phyloP scores from a whole-genome alignment of 2,329 filamentous ascomycete genomes.

The Ophiostoma tasmaniense region DNA sequence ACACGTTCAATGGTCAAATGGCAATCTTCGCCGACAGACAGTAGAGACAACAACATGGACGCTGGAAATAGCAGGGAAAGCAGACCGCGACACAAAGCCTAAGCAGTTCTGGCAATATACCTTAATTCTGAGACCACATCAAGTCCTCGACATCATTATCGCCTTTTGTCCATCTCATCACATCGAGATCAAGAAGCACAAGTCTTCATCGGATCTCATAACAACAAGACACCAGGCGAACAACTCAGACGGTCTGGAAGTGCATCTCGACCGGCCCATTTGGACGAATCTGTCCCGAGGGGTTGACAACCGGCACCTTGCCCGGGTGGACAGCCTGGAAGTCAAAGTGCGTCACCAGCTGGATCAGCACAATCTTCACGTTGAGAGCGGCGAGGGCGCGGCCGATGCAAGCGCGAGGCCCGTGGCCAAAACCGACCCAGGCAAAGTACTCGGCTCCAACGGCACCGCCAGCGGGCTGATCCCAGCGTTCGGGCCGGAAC shows the following conservation, averaged over 20 bases:
- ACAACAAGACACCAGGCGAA: neutral
- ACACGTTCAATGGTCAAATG: neutral
- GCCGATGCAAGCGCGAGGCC: constrained; percentile 33
- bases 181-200: neutral
- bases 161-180: neutral
- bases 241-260: neutral
- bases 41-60: no score
- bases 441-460: constrained; percentile 25
- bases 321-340: neutral
- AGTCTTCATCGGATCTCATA: neutral
- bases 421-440: constrained; percentile 31
- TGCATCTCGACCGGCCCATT: constrained; percentile 10
- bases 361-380: constrained; percentile 31
- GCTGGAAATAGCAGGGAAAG: no score
- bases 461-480: constrained; percentile 22
- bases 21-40: neutral
- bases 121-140: neutral
- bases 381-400: constrained; percentile 30
- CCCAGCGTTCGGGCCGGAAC: constrained; percentile 23
- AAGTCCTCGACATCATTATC: neutral
- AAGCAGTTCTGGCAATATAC: no score
- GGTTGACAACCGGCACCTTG: constrained; percentile 11
- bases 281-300: constrained; percentile 16
- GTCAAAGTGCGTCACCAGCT: constrained; percentile 27
- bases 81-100: no score